Base-by-base conservation (phyloP, 768 basidiomycete species). In the Jaapia argillacea region DNA sequence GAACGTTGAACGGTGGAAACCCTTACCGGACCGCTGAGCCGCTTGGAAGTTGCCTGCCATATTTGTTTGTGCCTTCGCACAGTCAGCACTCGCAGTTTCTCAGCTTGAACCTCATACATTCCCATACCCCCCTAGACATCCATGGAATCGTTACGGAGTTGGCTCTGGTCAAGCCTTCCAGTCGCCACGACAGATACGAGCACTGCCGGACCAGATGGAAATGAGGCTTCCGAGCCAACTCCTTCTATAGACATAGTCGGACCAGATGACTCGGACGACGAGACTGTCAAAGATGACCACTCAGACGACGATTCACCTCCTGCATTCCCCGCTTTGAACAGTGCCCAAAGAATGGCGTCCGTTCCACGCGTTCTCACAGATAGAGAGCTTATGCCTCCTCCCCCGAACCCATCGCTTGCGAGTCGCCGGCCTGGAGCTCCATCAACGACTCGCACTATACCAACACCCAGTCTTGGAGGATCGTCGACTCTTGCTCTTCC, bases 281-380 rank as follows among this genome's bases (percentile, higher is more conserved):
- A 69, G 57, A 48, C 65, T 56, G 63, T 57, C 40, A 65, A 64
- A 33, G 58, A 67, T 5, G 66, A 61, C 33, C 59, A 56, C 48
- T 62, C 70, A 42, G 65, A 61, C 43, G 71, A 81, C 46, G 76
- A 87, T 51, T 52, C 53, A 10, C 79, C 86, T 5, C 86, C 87
- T 7, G 75, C 79, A 1, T 90, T 90, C 57, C 87, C 87, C 21
- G 74, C 72, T 41, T 63, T 77, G 3, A 70, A 70, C 54, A 88
- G 86, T 48, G 81, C 79, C 3, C 87, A 90, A 53, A 75, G 86
- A 22, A 64, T 71, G 20, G 58, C 51, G 10, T 61, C 71, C 44
- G 55, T 75, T 13, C 58, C 53, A 63, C 65, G 23, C 69, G 79
- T 59, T 57, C 70, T 46, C 52, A 48, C 56, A 65, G 53, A 86